These are phyloP conservation scores for Prunus mongolica DNA, from an alignment of 306 rosid genomes.

Conservation along the genomic window DNA sequence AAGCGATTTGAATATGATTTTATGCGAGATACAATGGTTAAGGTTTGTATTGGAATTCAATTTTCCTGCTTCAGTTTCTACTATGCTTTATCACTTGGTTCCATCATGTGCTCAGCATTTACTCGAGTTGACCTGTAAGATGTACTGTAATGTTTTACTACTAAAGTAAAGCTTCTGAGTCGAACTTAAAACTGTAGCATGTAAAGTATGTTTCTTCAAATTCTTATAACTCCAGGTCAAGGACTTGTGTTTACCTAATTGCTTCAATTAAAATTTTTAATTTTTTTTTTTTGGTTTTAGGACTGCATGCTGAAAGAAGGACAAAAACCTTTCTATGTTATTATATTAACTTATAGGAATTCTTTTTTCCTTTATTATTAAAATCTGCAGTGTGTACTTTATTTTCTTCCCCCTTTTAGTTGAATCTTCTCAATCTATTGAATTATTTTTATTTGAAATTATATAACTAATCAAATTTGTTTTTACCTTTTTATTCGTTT, in stretches of 20 bases:
- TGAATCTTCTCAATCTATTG: not conserved
- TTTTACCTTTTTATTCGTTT: not conserved
- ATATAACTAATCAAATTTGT: not conserved
- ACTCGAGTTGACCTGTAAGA: not conserved
- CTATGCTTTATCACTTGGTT: not conserved
- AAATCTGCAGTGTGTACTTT: not conserved
- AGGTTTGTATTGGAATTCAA: conserved; percentile 54
- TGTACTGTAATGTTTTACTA: not conserved
- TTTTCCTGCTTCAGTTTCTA: not conserved
- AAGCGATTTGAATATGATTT: conserved; percentile 91
- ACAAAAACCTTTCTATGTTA: not conserved
- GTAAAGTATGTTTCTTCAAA: not conserved
- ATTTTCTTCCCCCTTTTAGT: not conserved
- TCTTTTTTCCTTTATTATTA: not conserved
- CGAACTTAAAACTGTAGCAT: not conserved
- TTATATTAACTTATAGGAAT: not conserved
- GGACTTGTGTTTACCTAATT: not conserved
- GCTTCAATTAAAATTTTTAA: not conserved
- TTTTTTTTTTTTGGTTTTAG: not conserved
- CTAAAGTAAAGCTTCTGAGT: not conserved
- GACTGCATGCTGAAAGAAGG: not conserved
- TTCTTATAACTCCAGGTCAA: not conserved
- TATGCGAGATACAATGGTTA: conserved; percentile 84
- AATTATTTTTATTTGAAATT: not conserved
- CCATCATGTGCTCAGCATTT: not conserved